These are phyloP conservation scores for Citrullus amarus DNA, from an alignment of 306 rosid species.

Conservation along the genomic window DNA sequence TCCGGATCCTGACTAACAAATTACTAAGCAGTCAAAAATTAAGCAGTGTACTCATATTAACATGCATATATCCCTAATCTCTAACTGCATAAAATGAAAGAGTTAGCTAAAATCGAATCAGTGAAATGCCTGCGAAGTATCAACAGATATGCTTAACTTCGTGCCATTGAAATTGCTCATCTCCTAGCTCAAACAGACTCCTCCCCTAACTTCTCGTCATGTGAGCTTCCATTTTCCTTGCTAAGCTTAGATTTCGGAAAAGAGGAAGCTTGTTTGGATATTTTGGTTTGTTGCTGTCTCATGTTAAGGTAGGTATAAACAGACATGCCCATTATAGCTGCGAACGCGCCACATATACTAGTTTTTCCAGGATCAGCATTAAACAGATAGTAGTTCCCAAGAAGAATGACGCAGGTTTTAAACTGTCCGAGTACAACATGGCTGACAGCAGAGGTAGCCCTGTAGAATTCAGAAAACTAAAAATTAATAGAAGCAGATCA, in stretches of 20 bases:
- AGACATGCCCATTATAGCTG: slow-evolving; percentile 83
- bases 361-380: slow-evolving; percentile 74
- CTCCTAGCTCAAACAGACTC: slow-evolving; percentile 52
- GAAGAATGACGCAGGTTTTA: slow-evolving; percentile 86
- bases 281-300: slow-evolving; percentile 41
- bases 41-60: not conserved
- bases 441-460: slow-evolving; percentile 84
- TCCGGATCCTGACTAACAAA: not conserved
- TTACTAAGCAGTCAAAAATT: not conserved
- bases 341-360: slow-evolving; percentile 72
- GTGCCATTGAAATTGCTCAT: not conserved
- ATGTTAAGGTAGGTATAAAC: slow-evolving; percentile 73
- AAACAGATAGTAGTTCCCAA: slow-evolving; percentile 72
- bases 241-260: slow-evolving; percentile 59
- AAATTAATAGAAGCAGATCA: not conserved
- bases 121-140: not conserved
- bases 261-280: slow-evolving; percentile 43
- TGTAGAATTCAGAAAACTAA: slow-evolving; percentile 21
- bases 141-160: not conserved
- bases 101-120: slow-evolving; percentile 13
- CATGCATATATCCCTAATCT: not conserved
- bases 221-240: slow-evolving; percentile 56
- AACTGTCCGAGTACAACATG: slow-evolving; percentile 97
- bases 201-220: slow-evolving; percentile 43
- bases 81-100: not conserved